Conservation (phyloP, 2,329 filamentous ascomycete species). For the Orbilia ellipsospora region DNA sequence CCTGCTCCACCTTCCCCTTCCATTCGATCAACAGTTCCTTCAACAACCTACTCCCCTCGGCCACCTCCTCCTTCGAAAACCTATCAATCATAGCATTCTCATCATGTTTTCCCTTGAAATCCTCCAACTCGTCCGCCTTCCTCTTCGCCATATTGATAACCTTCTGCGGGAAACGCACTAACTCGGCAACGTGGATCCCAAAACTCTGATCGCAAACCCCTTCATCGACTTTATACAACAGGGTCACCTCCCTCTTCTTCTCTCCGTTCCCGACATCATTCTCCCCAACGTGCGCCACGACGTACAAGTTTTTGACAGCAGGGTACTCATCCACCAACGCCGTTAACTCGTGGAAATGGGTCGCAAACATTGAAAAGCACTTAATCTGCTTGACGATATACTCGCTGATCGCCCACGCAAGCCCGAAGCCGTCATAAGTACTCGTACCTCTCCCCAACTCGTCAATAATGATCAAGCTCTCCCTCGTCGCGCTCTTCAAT, state of each 20-base stretch:
- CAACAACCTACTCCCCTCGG: constrained; percentile 84
- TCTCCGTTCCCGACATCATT: constrained; percentile 61
- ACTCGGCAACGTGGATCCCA: constrained; percentile 96
- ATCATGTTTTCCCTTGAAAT: constrained; percentile 85
- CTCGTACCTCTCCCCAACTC: constrained; percentile 96
- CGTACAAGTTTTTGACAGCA: constrained; percentile 91
- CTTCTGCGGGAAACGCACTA: constrained; percentile 95
- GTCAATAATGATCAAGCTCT: constrained; percentile 98
- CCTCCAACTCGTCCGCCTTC: constrained; percentile 97
- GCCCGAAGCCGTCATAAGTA: constrained; percentile 96
- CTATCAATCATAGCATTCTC: constrained; percentile 67
- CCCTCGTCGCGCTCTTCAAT: constrained; percentile 92
- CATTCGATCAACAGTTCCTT: constrained; percentile 85
- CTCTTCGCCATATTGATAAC: constrained; percentile 99
- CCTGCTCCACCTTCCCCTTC: constrained; percentile 76
- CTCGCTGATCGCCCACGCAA: constrained; percentile 99
- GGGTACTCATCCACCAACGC: constrained; percentile 86
- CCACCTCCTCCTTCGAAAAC: constrained; percentile 85
- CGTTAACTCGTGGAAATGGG: constrained; percentile 97
- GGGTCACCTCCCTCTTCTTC: constrained; percentile 83
- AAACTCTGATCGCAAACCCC: constrained; percentile 98
- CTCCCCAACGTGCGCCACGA: constrained; percentile 86
- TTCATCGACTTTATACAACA: constrained; percentile 93
- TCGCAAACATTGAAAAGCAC: constrained; percentile 94
- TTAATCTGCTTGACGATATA: constrained; percentile 96